Base-by-base conservation (phyloP, 2,329 filamentous ascomycete species). In the Magnaporthales sp. region DNA sequence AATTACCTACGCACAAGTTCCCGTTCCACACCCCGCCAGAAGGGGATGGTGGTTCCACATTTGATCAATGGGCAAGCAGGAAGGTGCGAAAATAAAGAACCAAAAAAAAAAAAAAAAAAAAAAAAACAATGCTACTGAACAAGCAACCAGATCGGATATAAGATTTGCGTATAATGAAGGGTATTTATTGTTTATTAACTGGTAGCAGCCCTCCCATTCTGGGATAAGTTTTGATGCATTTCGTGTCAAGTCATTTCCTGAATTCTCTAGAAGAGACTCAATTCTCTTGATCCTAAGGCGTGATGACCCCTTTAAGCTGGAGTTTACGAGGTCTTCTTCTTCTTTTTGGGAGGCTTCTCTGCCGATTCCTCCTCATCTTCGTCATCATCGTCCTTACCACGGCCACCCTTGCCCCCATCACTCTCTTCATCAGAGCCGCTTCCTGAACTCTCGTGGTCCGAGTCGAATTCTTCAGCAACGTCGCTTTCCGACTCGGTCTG, bases 381-480 rank as follows among this genome's bases (percentile, higher is more conserved):
- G 13, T 80, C 84, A 30, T 80, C 81, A 68, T 83, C 82, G 8
- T 77, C 77, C 11, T 38, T 58, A 9, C 72, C 81, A 70, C 83
- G 83, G 32, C 80, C 84, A 29, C 32, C 64, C 27, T 60, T 26
- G 31, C 62, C 32, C 15, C 62, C n/a, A 65, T 83, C 83, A 19
- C 79, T 81, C 67, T 83, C 78, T 22, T 80, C 83, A 65, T 81
- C 79, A 65, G 83, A 83, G 70, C 85, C 88, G 67, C 86, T 88
- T 73, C 90, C 92, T 64, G 88, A 91, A 75, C 92, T 97, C 75
- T 96, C 92, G 75, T 97, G 94, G 62, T 87, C 90, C 66, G 91
- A 94, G 78, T 99, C 95, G 72, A 88, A 99, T 76, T 99, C 96
- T 78, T 99, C 95, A 0, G 94, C 95, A 2, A 97, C 93, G 71